Base-by-base conservation (phyloP, 192 early-diverging fungal species). In the Chytriomyces confervae region DNA sequence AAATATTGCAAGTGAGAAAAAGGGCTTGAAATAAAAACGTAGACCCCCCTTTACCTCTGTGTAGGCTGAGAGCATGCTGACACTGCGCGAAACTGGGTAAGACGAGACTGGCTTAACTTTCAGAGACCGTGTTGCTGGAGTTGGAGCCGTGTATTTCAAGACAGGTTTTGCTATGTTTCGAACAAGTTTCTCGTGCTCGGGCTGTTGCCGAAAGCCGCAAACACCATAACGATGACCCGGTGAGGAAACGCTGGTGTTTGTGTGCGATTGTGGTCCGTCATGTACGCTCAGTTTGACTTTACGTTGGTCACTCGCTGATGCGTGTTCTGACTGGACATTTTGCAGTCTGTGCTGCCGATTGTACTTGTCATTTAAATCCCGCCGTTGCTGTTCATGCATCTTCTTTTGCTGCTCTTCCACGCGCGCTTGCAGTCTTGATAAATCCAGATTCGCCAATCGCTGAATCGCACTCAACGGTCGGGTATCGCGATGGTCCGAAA, bases 391-490 rank as follows among this genome's bases (percentile, higher is more conserved):
- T 64, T 64, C 20, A 18, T 11, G 20, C 18, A 64, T 18, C 29
- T 24, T 29, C 3, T 67, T 67, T 67, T 43, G 24, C 44, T 67
- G 66, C 8, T 29, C 43, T 47, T 16, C 45, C 43, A 67, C 43
- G n/a, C 66, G 24, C 24, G 13, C 53, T 27, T 70, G 69, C 69
- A 70, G 7, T 8, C 27, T 10, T 16, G 69, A 13, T 13, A 70
- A 57, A 53, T 70, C 69, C 50, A 70, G 50, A 24, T 53, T 70
- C 50, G 69, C 69, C 9, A 70, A 36, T 7, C 69, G 51, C 36
- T 70, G 50, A 51, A 70, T 70, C 8, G 53, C 47, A 24, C 69
- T 70, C 49, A 70, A 46, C 7, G 66, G 66, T 9, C 18, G 45
- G 4, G 36, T 36, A 36, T 36, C 36, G 36, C 36, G 36, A 36